Conservation (phyloP, 345 rosid genomes). For the Populus tremula region DNA sequence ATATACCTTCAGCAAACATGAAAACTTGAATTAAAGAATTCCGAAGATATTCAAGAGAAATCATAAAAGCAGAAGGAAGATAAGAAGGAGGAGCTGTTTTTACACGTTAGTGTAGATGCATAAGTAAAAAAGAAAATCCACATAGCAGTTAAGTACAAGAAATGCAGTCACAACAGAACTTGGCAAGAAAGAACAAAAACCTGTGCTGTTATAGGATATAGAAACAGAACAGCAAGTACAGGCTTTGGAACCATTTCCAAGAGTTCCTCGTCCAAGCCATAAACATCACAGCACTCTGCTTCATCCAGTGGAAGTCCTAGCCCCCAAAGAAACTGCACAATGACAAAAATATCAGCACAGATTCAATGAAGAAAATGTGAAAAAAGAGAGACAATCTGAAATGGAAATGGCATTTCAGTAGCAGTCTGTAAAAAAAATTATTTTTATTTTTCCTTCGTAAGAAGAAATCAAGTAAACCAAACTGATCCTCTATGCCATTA, state of each 20-base stretch:
- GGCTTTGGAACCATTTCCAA: conserved; percentile 86
- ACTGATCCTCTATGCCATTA: too few species aligned
- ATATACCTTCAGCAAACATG: too few species aligned
- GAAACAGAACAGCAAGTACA: conserved; percentile 88
- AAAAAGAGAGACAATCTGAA: not conserved
- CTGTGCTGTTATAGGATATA: conserved; percentile 75
- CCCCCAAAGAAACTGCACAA: conserved; percentile 76
- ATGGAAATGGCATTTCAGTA: not conserved
- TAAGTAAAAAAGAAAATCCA: not conserved
- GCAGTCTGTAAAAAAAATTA: too few species aligned
- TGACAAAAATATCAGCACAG: not conserved
- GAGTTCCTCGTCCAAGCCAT: conserved; percentile 83
- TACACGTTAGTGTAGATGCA: too few species aligned
- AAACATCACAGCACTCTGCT: conserved; percentile 85
- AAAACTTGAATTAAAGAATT: too few species aligned
- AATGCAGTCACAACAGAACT: not conserved
- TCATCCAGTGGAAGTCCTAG: conserved; percentile 64
- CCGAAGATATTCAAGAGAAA: too few species aligned
- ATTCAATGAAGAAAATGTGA: not conserved
- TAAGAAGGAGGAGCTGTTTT: too few species aligned
- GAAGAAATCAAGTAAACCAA: too few species aligned
- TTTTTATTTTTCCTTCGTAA: too few species aligned
- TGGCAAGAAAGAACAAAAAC: conserved; percentile 29
- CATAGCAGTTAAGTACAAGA: not conserved
- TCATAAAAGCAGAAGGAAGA: too few species aligned